Evolutionary conservation across 768 basidiomycete genomes (phyloP).

Genomic region (Boletellus ananas): DNA sequence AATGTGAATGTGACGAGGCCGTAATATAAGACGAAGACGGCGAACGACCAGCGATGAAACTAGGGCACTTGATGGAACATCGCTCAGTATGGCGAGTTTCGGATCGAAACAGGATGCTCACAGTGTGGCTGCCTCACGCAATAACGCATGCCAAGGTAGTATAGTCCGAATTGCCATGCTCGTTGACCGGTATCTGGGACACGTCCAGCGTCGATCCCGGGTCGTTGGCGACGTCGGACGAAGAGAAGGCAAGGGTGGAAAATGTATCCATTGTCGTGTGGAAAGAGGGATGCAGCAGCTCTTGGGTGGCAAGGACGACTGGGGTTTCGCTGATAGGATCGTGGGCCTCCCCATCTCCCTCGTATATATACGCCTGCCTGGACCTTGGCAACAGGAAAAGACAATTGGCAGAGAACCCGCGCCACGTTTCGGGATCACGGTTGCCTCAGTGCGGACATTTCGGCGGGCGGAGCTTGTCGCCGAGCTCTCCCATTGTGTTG

Average conservation of each 20-base stretch:
- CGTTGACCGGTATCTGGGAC: conserved; percentile 14
- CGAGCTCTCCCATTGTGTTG: conserved; percentile 19
- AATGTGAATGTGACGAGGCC: not conserved
- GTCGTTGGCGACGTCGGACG: not conserved
- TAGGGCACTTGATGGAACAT: not conserved
- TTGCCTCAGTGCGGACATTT: not conserved
- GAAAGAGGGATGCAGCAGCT: not conserved
- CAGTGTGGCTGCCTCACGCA: conserved; percentile 12
- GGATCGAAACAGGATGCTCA: conserved; percentile 9
- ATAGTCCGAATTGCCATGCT: not conserved
- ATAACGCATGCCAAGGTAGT: conserved; percentile 9
- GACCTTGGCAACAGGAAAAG: conserved; percentile 1
- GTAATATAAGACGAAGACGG: not conserved
- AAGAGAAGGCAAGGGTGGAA: not conserved
- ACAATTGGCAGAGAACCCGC: conserved; percentile 13
- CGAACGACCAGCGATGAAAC: not conserved
- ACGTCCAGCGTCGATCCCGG: not conserved
- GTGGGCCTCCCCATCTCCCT: not conserved
- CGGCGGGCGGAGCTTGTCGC: conserved; percentile 4
- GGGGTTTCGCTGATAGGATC: conserved; percentile 1
- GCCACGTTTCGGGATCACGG: conserved; percentile 1
- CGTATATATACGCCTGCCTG: conserved; percentile 17
- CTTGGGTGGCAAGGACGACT: conserved; percentile 6
- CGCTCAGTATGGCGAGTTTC: not conserved
- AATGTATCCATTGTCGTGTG: conserved; percentile 20